Percentiles rank a stretch among this genome's conserved stretches.
These are phyloP conservation scores for Hypsizygus marmoreus DNA, from an alignment of 768 basidiomycete genomes.

Conservation along the genomic window DNA sequence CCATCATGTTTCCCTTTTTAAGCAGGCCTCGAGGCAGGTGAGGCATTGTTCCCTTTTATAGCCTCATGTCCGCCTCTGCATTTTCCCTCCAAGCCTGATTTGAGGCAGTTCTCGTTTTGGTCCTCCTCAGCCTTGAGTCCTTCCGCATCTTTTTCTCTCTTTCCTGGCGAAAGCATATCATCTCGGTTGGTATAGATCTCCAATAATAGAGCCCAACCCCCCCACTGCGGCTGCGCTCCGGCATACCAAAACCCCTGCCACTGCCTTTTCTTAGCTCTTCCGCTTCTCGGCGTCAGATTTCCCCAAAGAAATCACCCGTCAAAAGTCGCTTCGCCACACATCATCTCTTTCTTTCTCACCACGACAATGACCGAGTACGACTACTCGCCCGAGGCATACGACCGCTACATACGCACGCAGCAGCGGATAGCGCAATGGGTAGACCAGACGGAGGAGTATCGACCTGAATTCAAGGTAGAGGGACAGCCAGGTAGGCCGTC, in stretches of 20 bases:
- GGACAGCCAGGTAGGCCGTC: conserved; percentile 2
- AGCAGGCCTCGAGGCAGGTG: not conserved
- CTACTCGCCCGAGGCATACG: conserved; percentile 57
- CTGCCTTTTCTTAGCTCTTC: conserved; percentile 4
- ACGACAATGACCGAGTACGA: conserved; percentile 59
- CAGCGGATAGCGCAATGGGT: conserved; percentile 55
- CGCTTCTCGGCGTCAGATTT: not conserved
- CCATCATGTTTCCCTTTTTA: conserved; percentile 8
- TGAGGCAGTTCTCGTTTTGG: conserved; percentile 4
- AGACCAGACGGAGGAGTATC: conserved; percentile 42
- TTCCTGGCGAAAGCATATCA: conserved; percentile 16
- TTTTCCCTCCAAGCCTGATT: conserved; percentile 1
- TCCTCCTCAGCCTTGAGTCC: conserved; percentile 5
- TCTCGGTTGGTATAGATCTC: conserved; percentile 4
- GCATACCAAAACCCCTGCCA: conserved; percentile 12
- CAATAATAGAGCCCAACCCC: conserved; percentile 12
- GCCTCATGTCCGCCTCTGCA: conserved; percentile 12
- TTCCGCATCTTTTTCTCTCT: not conserved
- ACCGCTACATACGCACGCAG: conserved; percentile 48
- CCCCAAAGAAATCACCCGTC: not conserved
- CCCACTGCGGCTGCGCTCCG: not conserved
- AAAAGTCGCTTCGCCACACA: not conserved
- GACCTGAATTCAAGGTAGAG: conserved; percentile 27
- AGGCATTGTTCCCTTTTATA: conserved; percentile 11
- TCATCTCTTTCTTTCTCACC: conserved; percentile 4